Conservation (phyloP, 345 rosid species). For the Rhodomyrtus tomentosa region DNA sequence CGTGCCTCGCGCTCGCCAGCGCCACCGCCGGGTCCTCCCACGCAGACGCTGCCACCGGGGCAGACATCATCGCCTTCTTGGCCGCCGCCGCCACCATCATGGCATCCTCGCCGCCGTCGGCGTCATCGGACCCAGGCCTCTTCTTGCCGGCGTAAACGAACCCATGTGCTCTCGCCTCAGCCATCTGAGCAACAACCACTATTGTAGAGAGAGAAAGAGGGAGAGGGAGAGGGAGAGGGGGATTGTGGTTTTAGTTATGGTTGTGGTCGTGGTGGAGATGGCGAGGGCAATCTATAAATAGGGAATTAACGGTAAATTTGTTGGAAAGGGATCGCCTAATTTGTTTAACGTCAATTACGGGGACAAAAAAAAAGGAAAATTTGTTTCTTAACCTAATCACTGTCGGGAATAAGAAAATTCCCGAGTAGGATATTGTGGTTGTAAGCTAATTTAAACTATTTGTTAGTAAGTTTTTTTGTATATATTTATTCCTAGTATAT, state of each 20-base stretch:
- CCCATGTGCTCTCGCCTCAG: conserved; percentile 17
- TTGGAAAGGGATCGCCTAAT: too few species aligned
- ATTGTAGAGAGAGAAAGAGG: neutral
- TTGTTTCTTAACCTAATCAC: neutral
- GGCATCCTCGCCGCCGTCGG: conserved; percentile 18
- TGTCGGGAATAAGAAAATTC: neutral
- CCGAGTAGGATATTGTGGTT: too few species aligned
- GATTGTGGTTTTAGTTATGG: neutral
- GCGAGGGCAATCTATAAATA: neutral
- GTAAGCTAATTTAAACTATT: too few species aligned
- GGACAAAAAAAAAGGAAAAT: neutral
- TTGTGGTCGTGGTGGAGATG: neutral
- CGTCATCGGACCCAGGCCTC: conserved; percentile 33
- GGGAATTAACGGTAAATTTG: neutral
- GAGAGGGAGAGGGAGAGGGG: neutral
- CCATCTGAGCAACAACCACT: conserved; percentile 10
- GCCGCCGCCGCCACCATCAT: conserved; percentile 13
- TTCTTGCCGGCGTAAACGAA: conserved; percentile 36
- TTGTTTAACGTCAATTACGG: neutral
- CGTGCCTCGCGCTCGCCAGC: conserved; percentile 68
- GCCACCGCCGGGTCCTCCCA: conserved; percentile 75
- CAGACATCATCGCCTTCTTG: conserved; percentile 34
- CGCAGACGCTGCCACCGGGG: neutral
- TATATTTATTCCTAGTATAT: too few species aligned
- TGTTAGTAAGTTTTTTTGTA: too few species aligned